These are phyloP conservation scores for Phytophthora nicotianae DNA, from an alignment of 352 stramenopile species.

Conservation along the genomic window DNA sequence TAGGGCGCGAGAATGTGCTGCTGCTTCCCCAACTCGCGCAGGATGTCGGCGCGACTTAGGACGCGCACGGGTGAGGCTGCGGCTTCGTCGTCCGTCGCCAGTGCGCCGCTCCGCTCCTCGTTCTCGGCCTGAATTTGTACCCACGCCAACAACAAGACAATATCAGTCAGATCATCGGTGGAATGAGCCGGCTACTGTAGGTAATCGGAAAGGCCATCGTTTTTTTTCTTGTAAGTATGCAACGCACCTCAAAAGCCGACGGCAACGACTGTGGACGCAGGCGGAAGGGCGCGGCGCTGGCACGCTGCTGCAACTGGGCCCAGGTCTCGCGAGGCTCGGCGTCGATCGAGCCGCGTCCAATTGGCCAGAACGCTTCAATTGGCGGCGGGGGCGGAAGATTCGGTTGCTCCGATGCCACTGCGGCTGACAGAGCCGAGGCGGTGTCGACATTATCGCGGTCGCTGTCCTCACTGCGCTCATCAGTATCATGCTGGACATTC, in stretches of 20 bases:
- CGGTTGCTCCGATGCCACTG: slow-evolving; percentile 2
- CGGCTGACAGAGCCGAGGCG: slow-evolving; percentile 18
- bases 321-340: slow-evolving; percentile 63
- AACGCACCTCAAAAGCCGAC: slow-evolving; percentile 45
- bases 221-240: neutral
- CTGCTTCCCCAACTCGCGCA: slow-evolving; percentile 40
- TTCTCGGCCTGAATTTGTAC: slow-evolving; percentile 26
- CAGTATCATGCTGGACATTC: neutral
- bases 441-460: slow-evolving; percentile 7
- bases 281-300: slow-evolving; percentile 45
- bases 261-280: slow-evolving; percentile 57
- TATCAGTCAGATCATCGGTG: slow-evolving; percentile 4
- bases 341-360: slow-evolving; percentile 5
- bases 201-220: slow-evolving; percentile 8
- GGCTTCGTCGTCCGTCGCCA: neutral
- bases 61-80: slow-evolving; percentile 36
- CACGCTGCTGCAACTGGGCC: slow-evolving; percentile 64
- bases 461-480: slow-evolving; percentile 1
- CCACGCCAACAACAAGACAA: slow-evolving; percentile 30
- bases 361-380: slow-evolving; percentile 8
- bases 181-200: slow-evolving; percentile 8
- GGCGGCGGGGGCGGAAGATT: slow-evolving; percentile 39
- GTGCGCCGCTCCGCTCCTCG: neutral
- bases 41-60: slow-evolving; percentile 60
- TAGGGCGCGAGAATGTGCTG: slow-evolving; percentile 6